These are phyloP conservation scores for Trypanosoma conorhini DNA, from an alignment of 208 protist species.

Conservation along the genomic window DNA sequence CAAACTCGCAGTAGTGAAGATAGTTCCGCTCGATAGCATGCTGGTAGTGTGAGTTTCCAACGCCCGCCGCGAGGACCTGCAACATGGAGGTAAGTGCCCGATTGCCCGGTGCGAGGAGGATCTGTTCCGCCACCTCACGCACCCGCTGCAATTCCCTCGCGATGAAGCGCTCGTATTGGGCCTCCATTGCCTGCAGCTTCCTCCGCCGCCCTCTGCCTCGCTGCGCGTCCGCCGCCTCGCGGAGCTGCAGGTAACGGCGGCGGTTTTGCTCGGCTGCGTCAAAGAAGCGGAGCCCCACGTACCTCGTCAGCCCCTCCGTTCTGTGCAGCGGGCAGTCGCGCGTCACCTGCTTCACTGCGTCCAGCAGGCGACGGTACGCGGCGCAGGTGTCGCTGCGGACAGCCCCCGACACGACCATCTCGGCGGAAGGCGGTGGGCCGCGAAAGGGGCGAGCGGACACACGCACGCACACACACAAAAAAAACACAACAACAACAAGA, in stretches of 20 bases:
- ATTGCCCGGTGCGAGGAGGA: slow-evolving; percentile 47
- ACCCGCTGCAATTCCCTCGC: slow-evolving; percentile 56
- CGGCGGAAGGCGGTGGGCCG: not conserved
- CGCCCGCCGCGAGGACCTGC: slow-evolving; percentile 67
- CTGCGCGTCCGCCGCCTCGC: not conserved
- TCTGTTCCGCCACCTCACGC: slow-evolving; percentile 30
- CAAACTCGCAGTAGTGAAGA: slow-evolving; percentile 53
- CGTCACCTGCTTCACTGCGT: slow-evolving; percentile 32
- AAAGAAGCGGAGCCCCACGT: slow-evolving; percentile 50
- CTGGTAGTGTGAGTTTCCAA: slow-evolving; percentile 70
- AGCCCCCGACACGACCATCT: slow-evolving; percentile 13
- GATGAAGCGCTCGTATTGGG: slow-evolving; percentile 52
- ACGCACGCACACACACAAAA: not conserved
- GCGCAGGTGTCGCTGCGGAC: slow-evolving; percentile 19
- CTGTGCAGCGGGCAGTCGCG: slow-evolving; percentile 56
- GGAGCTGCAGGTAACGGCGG: slow-evolving; percentile 21
- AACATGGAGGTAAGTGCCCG: slow-evolving; percentile 66
- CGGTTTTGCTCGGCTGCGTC: slow-evolving; percentile 40
- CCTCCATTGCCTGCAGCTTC: slow-evolving; percentile 30
- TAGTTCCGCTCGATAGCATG: slow-evolving; percentile 57
- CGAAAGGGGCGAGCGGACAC: not conserved
- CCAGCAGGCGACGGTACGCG: slow-evolving; percentile 57
- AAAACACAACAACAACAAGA: too few relatives aligned
- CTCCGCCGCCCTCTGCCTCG: not conserved
- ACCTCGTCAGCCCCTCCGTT: slow-evolving; percentile 39